Evolutionary conservation across 768 basidiomycete genomes (phyloP), one percentile per base, ranked within the genome.

Genomic region (Leucogyrophana mollusca): DNA sequence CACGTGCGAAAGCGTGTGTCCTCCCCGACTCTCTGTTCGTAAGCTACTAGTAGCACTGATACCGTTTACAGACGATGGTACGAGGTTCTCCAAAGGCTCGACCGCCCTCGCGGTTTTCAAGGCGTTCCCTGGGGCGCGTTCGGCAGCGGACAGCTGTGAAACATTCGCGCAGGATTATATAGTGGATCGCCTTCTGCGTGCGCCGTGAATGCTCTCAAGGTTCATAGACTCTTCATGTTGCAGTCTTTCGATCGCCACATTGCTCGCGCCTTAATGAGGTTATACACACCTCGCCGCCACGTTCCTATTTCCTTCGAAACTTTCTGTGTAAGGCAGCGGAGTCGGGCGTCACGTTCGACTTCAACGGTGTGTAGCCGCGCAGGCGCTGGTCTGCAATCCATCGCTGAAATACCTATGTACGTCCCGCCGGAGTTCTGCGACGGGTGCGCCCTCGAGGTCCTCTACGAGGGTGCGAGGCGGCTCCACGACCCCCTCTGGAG

Each of bases 1-100:
- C 55, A 56, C 39, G 27, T 53, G 17, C 30, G 34, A 22, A 50
- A 53, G 33, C 18, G 55, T 56, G 13, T 24, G 40, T 38, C 3
- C 25, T 30, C 34, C 37, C 7, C 23, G 17, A 18, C 27, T 24
- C 10, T 33, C n/a, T 11, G n/a, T 18, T 18, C 13, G n/a, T 7
- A 24, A 9, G 22, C 5, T 40, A 34, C 6, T 30, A 30, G 7
- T 30, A 30, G 13, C 13, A 13, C 27, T 30, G 13, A 30, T 6
- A 13, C 13, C 13, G 7, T 30, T 22, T 7, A 3, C 22, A 51
- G 50, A 42, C 9, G 50, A 51, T 34, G 33, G 34, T 24, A 21
- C 17, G 6, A 10, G 20, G 25, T 50, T 45, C 23, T 20, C 11
- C 7, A 34, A 40, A 23, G 43, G 43, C n/a, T 3, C 6, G 11